A percentile compares a stretch with the other conserved stretches of the same genome.
These are phyloP conservation scores for Bertia moriformis DNA, from an alignment of 2,329 filamentous ascomycete genomes.

Conservation along the genomic window DNA sequence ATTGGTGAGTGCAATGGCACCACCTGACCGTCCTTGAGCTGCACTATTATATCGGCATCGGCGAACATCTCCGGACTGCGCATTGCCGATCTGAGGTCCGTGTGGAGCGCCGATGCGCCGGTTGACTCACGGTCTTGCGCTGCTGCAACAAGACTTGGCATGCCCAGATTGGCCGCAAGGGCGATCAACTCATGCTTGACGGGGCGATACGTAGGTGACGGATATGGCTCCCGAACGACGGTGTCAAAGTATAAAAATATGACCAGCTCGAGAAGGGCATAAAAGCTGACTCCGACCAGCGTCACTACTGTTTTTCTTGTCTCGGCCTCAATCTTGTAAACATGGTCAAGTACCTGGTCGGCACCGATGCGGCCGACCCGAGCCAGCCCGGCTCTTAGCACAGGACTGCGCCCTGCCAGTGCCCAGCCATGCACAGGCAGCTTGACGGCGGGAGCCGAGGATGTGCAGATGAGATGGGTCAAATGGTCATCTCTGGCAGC, in stretches of 20 bases:
- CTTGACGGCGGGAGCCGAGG: constrained; percentile 48
- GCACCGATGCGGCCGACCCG: too few relatives aligned
- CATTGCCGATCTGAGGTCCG: constrained; percentile 59
- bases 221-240: constrained; percentile 50
- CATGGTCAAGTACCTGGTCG: too few relatives aligned
- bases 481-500: too few relatives aligned
- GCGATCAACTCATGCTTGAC: constrained; percentile 92
- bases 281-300: constrained; percentile 59
- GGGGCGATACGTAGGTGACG: constrained; percentile 67
- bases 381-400: constrained; percentile 48
- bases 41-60: constrained; percentile 64
- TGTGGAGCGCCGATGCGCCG: constrained; percentile 44
- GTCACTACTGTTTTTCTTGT: constrained; percentile 32
- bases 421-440: constrained; percentile 78
- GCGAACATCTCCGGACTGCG: constrained; percentile 58
- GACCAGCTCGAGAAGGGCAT: constrained; percentile 66
- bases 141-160: constrained; percentile 61
- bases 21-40: constrained; percentile 62
- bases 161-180: constrained; percentile 55
- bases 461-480: too few relatives aligned
- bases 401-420: constrained; percentile 56
- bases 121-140: constrained; percentile 61
- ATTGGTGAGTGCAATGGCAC: constrained; percentile 65
- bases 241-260: constrained; percentile 71
- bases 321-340: constrained; percentile 39